Conservation (phyloP, 129 eudicot genomes). For the Centrapalus pauciflorus region DNA sequence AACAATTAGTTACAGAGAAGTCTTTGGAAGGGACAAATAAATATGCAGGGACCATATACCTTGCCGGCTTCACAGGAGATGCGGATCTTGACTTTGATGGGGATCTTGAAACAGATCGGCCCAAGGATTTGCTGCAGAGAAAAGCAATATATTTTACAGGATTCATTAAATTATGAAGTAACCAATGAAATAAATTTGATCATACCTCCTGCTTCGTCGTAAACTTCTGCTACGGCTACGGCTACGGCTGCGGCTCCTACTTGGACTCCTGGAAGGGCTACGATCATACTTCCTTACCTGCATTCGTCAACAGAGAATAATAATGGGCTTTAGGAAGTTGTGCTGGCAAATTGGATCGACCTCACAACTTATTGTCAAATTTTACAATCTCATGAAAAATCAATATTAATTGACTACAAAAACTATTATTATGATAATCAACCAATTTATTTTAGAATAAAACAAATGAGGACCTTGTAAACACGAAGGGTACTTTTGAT, state of each 20-base stretch:
- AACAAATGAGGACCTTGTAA: too few relatives aligned
- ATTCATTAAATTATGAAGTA: neutral
- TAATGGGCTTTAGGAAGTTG: too few relatives aligned
- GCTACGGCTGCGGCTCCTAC: conserved; percentile 65
- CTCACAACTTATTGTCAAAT: too few relatives aligned
- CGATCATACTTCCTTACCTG: conserved; percentile 70
- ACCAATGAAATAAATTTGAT: neutral
- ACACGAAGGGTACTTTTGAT: too few relatives aligned
- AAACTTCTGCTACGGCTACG: conserved; percentile 44
- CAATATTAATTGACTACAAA: too few relatives aligned
- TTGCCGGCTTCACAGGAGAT: conserved; percentile 72
- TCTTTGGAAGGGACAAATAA: neutral
- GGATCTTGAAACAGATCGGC: conserved; percentile 64
- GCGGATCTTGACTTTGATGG: conserved; percentile 58
- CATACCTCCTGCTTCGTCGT: conserved; percentile 39
- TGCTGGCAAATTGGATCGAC: too few relatives aligned
- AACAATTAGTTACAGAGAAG: neutral
- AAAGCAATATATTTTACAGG: neutral
- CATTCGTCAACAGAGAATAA: neutral
- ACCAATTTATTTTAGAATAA: too few relatives aligned
- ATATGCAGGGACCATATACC: conserved; percentile 31
- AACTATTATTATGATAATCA: too few relatives aligned
- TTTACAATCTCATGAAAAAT: too few relatives aligned
- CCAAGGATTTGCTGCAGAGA: conserved; percentile 56
- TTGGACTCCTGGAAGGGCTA: conserved; percentile 68